Evolutionary conservation across 768 basidiomycete species (phyloP), one percentile per base, ranked within the genome.

Genomic region (Lactarius quietus): DNA sequence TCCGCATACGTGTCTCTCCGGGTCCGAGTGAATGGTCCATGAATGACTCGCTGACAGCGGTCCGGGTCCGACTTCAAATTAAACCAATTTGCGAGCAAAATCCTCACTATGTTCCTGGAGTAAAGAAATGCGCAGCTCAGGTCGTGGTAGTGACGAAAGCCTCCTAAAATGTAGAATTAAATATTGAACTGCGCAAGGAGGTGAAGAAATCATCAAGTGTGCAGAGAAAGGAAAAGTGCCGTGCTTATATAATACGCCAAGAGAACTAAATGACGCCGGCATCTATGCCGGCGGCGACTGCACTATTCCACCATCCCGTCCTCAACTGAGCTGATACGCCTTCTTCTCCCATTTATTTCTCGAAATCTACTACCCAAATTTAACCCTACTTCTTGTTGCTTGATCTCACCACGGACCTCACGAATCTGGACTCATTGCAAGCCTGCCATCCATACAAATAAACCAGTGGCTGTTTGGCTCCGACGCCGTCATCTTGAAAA

Each of bases 401-500:
- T 23, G 17, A 23, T 23, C 41, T 57, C 7, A 36, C 15, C 35
- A 2, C 54, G 35, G 23, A 12, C 20, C 1, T 60, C 12, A 3
- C 41, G 33, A 23, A 20, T 3, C n/a, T 38, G 8, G 1, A 48
- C 59, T 53, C 18, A 15, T 23, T 15, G 14, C 23, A 10, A 56
- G 38, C 26, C 35, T 36, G 33, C 41, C 29, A 4, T 53, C n/a
- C 29, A 23, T 31, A 39, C 56, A 28, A 57, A 26, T 52, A 26
- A 23, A 26, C 55, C 36, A 20, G 20, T 26, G 31, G 52, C 38
- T 53, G 39, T 66, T 35, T 54, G 20, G 31, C 26, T 52, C 48
- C 20, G 15, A 54, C 38, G 18, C 36, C 65, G 65, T 58, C 52
- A 6, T 51, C 57, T 62, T 54, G 38, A 41, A 66, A 58, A 62